phyloP scores from a whole-genome alignment of 2,329 filamentous ascomycete genomes.

The Phialemonium atrogriseum region DNA sequence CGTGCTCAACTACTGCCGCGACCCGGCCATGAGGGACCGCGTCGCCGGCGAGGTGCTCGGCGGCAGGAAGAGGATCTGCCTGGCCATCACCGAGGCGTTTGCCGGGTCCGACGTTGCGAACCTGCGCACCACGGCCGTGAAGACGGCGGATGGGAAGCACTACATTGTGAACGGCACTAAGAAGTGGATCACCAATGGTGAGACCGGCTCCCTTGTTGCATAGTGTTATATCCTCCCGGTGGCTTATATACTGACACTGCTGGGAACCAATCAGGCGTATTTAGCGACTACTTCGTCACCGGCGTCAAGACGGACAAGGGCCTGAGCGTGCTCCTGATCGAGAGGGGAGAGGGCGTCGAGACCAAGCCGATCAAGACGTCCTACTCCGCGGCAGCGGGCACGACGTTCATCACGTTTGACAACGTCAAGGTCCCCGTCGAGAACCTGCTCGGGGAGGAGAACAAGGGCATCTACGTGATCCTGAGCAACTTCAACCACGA shows the following conservation, averaged over 20 bases:
- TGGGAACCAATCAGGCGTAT: too few species aligned
- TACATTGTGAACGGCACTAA: conserved; percentile 68
- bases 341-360: conserved; percentile 65
- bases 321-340: conserved; percentile 68
- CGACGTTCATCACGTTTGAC: conserved; percentile 73
- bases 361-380: conserved; percentile 72
- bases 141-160: conserved; percentile 66
- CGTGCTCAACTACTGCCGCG: conserved; percentile 67
- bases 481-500: conserved; percentile 87
- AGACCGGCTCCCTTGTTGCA: too few species aligned
- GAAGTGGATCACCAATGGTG: conserved; percentile 83
- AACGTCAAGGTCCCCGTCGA: conserved; percentile 77
- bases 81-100: conserved; percentile 85
- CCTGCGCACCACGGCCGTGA: conserved; percentile 68
- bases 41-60: conserved; percentile 66
- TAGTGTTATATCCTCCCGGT: too few species aligned
- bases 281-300: conserved; percentile 75
- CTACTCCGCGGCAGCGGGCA: conserved; percentile 73
- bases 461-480: conserved; percentile 80
- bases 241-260: too few species aligned
- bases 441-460: conserved; percentile 71
- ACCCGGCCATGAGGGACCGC: conserved; percentile 56
- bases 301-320: conserved; percentile 74
- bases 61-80: conserved; percentile 79
- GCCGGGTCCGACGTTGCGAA: conserved; percentile 77